phyloP scores from a whole-genome alignment of 768 basidiomycete species.

The Psilocybe cubensis region DNA sequence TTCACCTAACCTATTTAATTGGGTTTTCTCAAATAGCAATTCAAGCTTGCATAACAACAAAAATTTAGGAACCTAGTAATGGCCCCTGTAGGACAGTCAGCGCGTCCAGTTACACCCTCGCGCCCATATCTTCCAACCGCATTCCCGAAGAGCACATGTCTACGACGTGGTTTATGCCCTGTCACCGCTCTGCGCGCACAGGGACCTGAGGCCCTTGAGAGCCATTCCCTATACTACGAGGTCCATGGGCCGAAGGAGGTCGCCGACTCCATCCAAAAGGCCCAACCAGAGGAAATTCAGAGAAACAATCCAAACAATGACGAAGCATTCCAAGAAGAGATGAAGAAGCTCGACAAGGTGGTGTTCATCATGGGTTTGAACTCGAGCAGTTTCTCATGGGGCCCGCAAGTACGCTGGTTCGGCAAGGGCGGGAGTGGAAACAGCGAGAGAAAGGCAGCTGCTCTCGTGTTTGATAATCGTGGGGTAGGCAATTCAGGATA shows the following conservation, averaged over 20 bases:
- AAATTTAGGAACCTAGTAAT: background rate
- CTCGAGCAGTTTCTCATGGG: conserved; percentile 66
- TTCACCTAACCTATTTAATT: too few relatives aligned
- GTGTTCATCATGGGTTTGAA: conserved; percentile 84
- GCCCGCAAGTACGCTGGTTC: conserved; percentile 67
- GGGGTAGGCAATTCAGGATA: conserved; percentile 78
- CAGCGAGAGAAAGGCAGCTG: conserved; percentile 51
- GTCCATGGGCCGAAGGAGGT: conserved; percentile 56
- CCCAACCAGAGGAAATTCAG: too few relatives aligned
- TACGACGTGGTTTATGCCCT: conserved; percentile 77
- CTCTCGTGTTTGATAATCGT: conserved; percentile 80
- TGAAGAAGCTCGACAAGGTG: conserved; percentile 43
- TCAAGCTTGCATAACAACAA: too few relatives aligned
- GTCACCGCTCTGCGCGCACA: conserved; percentile 56
- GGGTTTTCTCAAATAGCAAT: too few relatives aligned
- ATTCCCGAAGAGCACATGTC: conserved; percentile 64
- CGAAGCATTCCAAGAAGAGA: conserved; percentile 20
- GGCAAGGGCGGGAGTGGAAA: conserved; percentile 24
- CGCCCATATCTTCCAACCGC: conserved; percentile 39
- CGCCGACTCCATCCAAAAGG: too few relatives aligned
- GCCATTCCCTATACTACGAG: conserved; percentile 81
- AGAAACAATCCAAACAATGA: too few relatives aligned
- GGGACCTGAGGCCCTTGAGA: conserved; percentile 51
- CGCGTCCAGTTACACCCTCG: background rate
- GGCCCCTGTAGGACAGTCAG: background rate